Percentiles rank a stretch among this genome's conserved stretches.
Conservation (phyloP, 1,284 basidiomycete genomes). For the Leccinum griseonigrum region DNA sequence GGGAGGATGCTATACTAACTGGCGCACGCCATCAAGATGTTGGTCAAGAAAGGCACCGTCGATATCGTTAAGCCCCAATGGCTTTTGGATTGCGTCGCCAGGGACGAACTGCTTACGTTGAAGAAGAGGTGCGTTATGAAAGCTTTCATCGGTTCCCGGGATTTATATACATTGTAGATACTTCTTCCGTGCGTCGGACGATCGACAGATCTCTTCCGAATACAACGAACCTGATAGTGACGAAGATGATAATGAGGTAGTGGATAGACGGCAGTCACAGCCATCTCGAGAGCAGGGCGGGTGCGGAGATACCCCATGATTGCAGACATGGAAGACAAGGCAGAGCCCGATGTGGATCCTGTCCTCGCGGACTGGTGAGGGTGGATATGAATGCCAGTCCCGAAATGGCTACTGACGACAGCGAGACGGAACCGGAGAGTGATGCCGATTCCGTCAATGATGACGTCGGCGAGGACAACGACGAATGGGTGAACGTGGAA, state of each 20-base stretch:
- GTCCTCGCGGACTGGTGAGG: slow-evolving; percentile 63
- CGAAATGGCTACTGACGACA: slow-evolving; percentile 16
- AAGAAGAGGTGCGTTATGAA: slow-evolving; percentile 55
- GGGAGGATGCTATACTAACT: slow-evolving; percentile 1
- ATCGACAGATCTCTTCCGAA: slow-evolving; percentile 40
- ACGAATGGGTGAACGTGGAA: slow-evolving; percentile 31
- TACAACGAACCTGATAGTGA: slow-evolving; percentile 39
- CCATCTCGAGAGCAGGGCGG: slow-evolving; percentile 13
- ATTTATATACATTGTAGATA: slow-evolving; percentile 44
- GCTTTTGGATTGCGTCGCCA: slow-evolving; percentile 72
- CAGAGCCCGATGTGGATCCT: slow-evolving; percentile 40
- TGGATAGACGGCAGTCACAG: slow-evolving; percentile 10
- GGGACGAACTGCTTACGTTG: slow-evolving; percentile 55
- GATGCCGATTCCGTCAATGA: slow-evolving; percentile 70
- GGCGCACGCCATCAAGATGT: slow-evolving; percentile 50
- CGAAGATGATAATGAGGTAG: slow-evolving; percentile 28
- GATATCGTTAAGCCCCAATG: slow-evolving; percentile 80
- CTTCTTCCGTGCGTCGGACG: slow-evolving; percentile 67
- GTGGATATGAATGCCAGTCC: slow-evolving; percentile 32
- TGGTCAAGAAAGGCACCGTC: slow-evolving; percentile 59
- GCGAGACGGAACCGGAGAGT: slow-evolving; percentile 51
- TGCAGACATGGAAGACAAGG: slow-evolving; percentile 20
- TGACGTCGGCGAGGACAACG: slow-evolving; percentile 42
- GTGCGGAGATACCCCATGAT: slow-evolving; percentile 21
- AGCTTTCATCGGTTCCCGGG: background rate